A percentile compares a stretch with the other conserved stretches of the same genome.
Conservation (phyloP, 495 filamentous ascomycete species). For the Penicillium daleae region DNA sequence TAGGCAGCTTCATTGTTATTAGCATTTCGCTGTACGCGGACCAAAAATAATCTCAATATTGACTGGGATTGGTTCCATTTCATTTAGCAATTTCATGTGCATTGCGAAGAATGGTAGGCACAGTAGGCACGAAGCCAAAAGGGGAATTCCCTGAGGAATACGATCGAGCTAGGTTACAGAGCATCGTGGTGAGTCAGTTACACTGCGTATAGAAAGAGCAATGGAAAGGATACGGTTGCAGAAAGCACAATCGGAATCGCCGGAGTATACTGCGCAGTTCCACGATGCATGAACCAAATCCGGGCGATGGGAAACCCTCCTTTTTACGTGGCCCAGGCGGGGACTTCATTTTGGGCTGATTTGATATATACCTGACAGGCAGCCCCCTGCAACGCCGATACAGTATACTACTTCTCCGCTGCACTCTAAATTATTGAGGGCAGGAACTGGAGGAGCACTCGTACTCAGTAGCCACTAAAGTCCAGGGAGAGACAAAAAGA, state of each 20-base stretch:
- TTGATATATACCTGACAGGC: neutral
- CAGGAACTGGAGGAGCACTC: slow-evolving; percentile 8
- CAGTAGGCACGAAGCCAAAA: too few relatives aligned
- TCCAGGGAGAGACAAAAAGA: neutral
- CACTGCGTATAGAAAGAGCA: neutral
- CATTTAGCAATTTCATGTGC: neutral
- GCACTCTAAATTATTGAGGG: neutral
- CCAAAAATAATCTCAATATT: neutral
- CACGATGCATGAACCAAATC: slow-evolving; percentile 17
- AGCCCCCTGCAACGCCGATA: too few relatives aligned
- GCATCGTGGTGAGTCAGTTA: neutral
- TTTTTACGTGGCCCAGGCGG: neutral
- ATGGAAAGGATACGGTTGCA: neutral
- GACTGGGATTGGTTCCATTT: neutral
- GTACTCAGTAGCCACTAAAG: neutral
- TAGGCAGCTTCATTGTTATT: neutral
- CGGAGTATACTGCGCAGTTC: slow-evolving; percentile 20
- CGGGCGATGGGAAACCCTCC: neutral
- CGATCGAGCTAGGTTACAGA: neutral
- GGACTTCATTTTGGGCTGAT: neutral
- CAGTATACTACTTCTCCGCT: neutral
- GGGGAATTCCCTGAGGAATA: neutral
- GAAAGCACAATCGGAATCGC: slow-evolving; percentile 10
- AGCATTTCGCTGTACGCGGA: neutral
- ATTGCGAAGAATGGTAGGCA: too few relatives aligned